phyloP scores from a whole-genome alignment of 75 land plant species.

The Cupressus sempervirens region DNA sequence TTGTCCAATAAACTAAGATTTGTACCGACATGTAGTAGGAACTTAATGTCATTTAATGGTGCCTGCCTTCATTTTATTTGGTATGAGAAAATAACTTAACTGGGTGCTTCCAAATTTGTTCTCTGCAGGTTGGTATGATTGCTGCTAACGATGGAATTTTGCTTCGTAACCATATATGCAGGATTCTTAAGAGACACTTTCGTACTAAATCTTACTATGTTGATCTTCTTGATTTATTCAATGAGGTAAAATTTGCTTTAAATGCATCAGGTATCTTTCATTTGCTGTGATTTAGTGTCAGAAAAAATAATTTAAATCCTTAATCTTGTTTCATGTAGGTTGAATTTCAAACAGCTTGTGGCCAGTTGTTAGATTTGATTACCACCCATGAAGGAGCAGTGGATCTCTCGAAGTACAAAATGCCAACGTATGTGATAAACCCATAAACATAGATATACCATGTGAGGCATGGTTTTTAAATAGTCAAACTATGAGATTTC shows the following conservation, averaged over 20 bases:
- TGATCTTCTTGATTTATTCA: conserved; percentile 87
- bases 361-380: conserved; percentile 95
- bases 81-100: neutral
- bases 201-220: conserved; percentile 71
- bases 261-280: conserved; percentile 6
- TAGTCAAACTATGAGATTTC: neutral
- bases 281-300: neutral
- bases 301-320: neutral
- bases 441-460: neutral
- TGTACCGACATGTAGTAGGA: neutral
- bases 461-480: neutral
- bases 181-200: conserved; percentile 78
- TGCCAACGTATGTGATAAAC: conserved; percentile 60
- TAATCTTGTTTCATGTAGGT: conserved; percentile 37
- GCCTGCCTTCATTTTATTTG: neutral
- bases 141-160: conserved; percentile 93
- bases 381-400: conserved; percentile 91
- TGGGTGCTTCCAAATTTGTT: neutral
- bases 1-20: neutral
- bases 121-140: conserved; percentile 74
- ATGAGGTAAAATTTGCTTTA: conserved; percentile 55
- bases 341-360: conserved; percentile 94
- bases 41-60: neutral
- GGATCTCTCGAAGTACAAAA: conserved; percentile 80
- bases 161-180: conserved; percentile 79